Evolutionary conservation across 2,329 filamentous ascomycete species (phyloP), one percentile per base, ranked within the genome.

Genomic region (Phoma sp.): DNA sequence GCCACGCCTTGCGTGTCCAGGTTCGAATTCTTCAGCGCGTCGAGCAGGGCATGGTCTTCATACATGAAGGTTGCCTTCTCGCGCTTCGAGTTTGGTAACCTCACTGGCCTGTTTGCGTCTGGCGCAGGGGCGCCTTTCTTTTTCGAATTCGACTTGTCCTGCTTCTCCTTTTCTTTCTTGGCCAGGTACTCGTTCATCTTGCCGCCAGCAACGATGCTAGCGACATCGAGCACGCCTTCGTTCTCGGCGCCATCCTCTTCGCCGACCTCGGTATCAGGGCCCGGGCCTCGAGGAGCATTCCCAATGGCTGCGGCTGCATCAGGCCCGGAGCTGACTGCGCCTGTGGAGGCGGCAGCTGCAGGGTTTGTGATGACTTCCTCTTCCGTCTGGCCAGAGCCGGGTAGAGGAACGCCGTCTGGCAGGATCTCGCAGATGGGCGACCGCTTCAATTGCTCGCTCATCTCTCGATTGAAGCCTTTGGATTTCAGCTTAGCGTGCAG

Each of bases 141-240:
- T 62, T 83, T 85, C 22, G 82, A 79, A 54, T 83, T 76, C 1
- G 78, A 77, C 73, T 85, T 88, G 56, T 89, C 86, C 4, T 82
- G 80, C 80, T 90, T 93, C 68, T 93, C 89, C 70, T 87, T 89
- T 69, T 93, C 90, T 72, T 90, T 91, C 76, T 90, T 90, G 8
- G 89, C 90, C 5, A 95, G 78, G 65, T 92, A 93, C 66, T 95
- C 90, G 63, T 86, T 86, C 63, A 91, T 91, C 72, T 91, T 89
- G 29, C 90, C 90, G 63, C 86, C 89, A 1, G 89, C 89, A 32
- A 95, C 90, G 60, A 95, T 93, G 61, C 84, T 89, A n/a, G 90
- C 91, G 41, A 95, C 89, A 63, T 95, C 89, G 3, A 95, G 79
- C 7, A 93, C 89, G 23, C 90, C 90, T 53, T 93, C 90, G 1